Conservation (phyloP, 2,329 filamentous ascomycete species). For the Stagonosporopsis chrysanthemi region DNA sequence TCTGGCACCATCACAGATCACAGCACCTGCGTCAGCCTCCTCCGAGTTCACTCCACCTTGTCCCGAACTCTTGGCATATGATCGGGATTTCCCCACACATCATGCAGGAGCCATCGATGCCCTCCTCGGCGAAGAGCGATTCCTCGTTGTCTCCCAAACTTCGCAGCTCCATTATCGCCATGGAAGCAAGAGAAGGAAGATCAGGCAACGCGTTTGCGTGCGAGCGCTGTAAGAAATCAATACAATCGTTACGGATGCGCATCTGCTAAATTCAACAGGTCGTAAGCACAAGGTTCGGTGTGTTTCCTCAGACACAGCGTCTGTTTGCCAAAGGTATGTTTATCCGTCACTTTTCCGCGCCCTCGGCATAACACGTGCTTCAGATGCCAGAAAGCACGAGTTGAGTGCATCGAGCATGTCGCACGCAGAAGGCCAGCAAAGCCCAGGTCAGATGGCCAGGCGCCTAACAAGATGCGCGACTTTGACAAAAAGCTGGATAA, state of each 20-base stretch:
- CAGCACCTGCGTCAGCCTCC: constrained; percentile 5
- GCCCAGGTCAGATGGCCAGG: constrained; percentile 32
- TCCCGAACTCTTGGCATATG: constrained; percentile 43
- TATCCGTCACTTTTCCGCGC: constrained; percentile 19
- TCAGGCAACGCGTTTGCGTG: constrained; percentile 49
- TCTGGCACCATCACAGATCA: constrained; percentile 3
- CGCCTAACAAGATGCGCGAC: constrained; percentile 41
- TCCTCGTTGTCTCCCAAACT: constrained; percentile 30
- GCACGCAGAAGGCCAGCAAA: constrained; percentile 47
- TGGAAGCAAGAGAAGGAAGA: constrained; percentile 47
- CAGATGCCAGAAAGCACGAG: constrained; percentile 48
- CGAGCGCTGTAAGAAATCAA: constrained; percentile 35
- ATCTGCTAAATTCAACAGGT: constrained; percentile 15
- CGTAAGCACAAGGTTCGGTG: constrained; percentile 49
- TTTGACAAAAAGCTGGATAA: constrained; percentile 47
- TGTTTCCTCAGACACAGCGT: constrained; percentile 43
- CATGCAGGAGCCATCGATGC: constrained; percentile 21
- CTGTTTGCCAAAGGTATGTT: constrained; percentile 46
- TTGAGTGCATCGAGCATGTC: constrained; percentile 48
- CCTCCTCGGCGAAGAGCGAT: constrained; percentile 37
- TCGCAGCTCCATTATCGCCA: constrained; percentile 38
- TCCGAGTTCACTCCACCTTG: constrained; percentile 11
- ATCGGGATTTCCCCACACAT: constrained; percentile 49
- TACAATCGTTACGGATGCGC: constrained; percentile 1
- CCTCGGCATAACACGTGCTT: constrained; percentile 42